Conservation (phyloP, 1,284 basidiomycete genomes). For the Ustilago bromivora region DNA sequence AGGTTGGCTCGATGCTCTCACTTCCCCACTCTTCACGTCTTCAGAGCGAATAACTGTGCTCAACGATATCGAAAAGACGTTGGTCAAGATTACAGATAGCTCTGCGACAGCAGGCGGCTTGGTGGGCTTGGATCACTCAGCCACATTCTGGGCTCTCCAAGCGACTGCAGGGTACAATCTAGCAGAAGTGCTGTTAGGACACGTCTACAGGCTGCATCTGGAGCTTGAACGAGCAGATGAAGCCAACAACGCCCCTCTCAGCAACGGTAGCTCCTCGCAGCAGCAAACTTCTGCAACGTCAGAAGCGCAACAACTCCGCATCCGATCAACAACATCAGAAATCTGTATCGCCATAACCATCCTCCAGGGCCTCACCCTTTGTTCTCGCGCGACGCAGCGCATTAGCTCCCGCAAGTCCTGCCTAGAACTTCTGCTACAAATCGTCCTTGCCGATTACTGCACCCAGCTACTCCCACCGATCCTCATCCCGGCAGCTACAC, state of each 20-base stretch:
- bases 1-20: conserved; percentile 36
- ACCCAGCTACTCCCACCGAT: conserved; percentile 38
- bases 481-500: conserved; percentile 16
- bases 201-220: conserved; percentile 36
- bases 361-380: conserved; percentile 49
- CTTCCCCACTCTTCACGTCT: conserved; percentile 35
- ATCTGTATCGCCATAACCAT: conserved; percentile 45
- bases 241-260: not conserved
- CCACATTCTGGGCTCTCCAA: conserved; percentile 45
- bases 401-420: conserved; percentile 41
- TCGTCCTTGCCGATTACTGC: conserved; percentile 47
- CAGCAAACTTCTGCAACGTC: conserved; percentile 2
- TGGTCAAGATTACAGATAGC: conserved; percentile 27
- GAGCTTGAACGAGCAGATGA: conserved; percentile 37
- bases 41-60: conserved; percentile 33
- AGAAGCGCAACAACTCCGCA: conserved; percentile 21
- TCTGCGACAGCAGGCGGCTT: not conserved
- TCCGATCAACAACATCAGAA: conserved; percentile 26
- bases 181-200: conserved; percentile 35
- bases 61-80: conserved; percentile 39
- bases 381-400: conserved; percentile 25
- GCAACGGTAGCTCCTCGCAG: not conserved
- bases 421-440: conserved; percentile 38
- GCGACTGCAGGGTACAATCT: conserved; percentile 34
- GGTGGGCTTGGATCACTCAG: conserved; percentile 14